phyloP scores from a whole-genome alignment of 805 yeast genomes.

The Yamadazyma olivae region DNA sequence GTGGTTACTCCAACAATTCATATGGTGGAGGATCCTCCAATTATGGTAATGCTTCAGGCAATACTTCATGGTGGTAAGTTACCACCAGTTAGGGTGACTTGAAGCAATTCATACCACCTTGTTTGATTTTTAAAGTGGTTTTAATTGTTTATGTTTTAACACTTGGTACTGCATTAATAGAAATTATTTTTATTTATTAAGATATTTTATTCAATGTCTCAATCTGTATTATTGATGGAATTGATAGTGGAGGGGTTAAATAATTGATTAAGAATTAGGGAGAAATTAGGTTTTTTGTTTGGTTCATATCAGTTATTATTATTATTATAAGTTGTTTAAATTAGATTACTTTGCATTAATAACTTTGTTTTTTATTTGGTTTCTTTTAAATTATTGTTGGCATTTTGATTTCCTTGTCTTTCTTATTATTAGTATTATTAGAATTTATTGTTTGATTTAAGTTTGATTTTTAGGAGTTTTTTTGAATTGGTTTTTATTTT shows the following conservation, averaged over 20 bases:
- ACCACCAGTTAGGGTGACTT: no score
- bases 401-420: constrained; percentile 14
- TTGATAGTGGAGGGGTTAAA: no score
- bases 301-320: no score
- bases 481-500: background rate
- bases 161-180: constrained; percentile 9
- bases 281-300: no score
- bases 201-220: constrained; percentile 12
- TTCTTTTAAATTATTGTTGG: constrained; percentile 10
- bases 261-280: no score
- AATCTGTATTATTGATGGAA: constrained; percentile 10
- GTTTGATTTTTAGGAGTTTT: constrained; percentile 17
- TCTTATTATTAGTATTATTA: constrained; percentile 12
- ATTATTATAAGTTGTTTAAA: constrained; percentile 5
- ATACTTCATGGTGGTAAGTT: constrained; percentile 42
- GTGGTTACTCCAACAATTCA: constrained; percentile 16
- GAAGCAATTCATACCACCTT: no score
- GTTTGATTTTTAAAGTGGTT: no score
- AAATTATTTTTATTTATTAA: background rate
- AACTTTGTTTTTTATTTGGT: constrained; percentile 19
- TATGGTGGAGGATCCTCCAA: constrained; percentile 4
- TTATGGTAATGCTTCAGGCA: constrained; percentile 25
- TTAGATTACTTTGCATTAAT: constrained; percentile 19
- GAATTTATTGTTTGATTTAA: constrained; percentile 10
- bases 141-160: constrained; percentile 4